Evolutionary conservation across 441 rosid genomes (phyloP), one percentile per base, ranked within the genome.

Genomic region (Corymbia citriodora): DNA sequence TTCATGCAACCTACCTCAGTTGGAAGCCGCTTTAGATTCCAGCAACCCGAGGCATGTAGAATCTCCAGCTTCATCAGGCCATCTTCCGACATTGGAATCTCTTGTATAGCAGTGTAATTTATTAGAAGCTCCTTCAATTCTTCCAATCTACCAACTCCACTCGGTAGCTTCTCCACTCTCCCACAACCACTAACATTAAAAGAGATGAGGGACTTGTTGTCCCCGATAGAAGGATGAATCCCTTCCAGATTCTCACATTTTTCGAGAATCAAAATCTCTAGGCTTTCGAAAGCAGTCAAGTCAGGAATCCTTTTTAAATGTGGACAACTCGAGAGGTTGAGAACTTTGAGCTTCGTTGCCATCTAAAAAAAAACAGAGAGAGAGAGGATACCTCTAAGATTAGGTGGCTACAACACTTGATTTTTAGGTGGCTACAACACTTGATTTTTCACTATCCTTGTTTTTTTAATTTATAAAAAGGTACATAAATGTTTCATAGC

Each of bases 1-100:
- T 1, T 3, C 1, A 54, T 0, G 2, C 3, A 0, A 1, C 3
- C 1, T 54, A 54, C 57, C 19, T 25, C 1, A 55, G 0, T 54
- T 0, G 55, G 21, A 54, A 54, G 55, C 55, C 17, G 1, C 55
- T 54, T 21, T 10, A 54, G 8, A 54, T 19, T 54, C 55, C 1
- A 6, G 0, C 55, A 54, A 54, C 55, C 9, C 3, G 54, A 52
- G 54, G 15, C 54, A 54, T 0, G 16, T 54, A 54, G 55, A 54
- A 8, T 53, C 0, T 53, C 2, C 15, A 54, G 23, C 9, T 55
- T 1, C 57, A 2, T 55, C 23, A 55, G 6, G 16, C 21, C 23
- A 1, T 21, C 0, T 7, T 2, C 0, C 3, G 9, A 55, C 3
- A 55, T 55, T 1, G 59, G 59, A 40, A 40, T 40, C 45, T 40